Percentiles rank a stretch among this genome's conserved stretches.
phyloP scores from a whole-genome alignment of 345 rosid genomes.

The Toxicodendron radicans region DNA sequence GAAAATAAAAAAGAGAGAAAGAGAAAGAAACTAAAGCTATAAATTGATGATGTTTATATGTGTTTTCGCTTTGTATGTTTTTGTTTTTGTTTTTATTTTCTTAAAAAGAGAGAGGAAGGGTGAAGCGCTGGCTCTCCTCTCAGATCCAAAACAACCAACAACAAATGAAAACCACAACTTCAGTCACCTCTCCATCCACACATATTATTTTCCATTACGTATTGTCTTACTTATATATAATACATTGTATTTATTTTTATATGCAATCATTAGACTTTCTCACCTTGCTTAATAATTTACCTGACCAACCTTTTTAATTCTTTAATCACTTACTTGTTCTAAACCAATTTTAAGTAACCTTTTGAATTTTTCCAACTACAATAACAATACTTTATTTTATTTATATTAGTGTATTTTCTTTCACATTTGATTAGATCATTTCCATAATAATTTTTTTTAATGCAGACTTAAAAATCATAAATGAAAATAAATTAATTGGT shows the following conservation, averaged over 20 bases:
- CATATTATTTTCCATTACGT: slow-evolving; percentile 11
- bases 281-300: not conserved
- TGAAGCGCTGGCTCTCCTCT: too few species aligned
- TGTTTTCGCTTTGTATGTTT: slow-evolving; percentile 5
- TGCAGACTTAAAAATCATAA: too few species aligned
- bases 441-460: not conserved
- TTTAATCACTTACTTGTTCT: too few species aligned
- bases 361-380: slow-evolving; percentile 9
- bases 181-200: slow-evolving; percentile 39
- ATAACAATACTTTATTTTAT: too few species aligned
- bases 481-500: too few species aligned
- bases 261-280: too few species aligned
- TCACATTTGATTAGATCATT: not conserved
- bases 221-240: not conserved
- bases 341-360: too few species aligned
- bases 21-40: not conserved
- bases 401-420: too few species aligned
- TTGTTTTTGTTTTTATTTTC: not conserved
- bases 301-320: not conserved
- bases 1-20: slow-evolving; percentile 1
- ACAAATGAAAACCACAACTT: slow-evolving; percentile 51
- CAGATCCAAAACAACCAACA: slow-evolving; percentile 31
- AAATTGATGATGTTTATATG: slow-evolving; percentile 17
- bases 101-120: not conserved
- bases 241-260: slow-evolving; percentile 4